A percentile compares a stretch with the other conserved stretches of the same genome.
These are phyloP conservation scores for Erythrophleum fordii DNA, from an alignment of 306 rosid species.

Conservation along the genomic window DNA sequence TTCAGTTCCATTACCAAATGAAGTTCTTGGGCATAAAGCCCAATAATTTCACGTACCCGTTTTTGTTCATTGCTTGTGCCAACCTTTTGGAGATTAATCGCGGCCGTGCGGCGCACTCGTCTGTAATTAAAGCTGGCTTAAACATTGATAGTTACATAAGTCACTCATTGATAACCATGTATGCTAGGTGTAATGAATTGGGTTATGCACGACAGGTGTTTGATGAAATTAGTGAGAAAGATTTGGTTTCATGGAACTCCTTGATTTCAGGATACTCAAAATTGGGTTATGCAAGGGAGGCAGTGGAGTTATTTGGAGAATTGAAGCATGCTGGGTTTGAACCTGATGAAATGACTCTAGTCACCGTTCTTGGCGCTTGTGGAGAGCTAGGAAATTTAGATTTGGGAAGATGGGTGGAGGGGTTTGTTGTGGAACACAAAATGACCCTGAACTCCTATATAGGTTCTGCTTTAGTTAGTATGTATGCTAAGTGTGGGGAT, in stretches of 20 bases:
- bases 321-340: conserved; percentile 67
- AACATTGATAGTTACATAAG: conserved; percentile 56
- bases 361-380: conserved; percentile 80
- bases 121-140: conserved; percentile 59
- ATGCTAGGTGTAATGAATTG: conserved; percentile 57
- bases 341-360: conserved; percentile 80
- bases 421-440: conserved; percentile 57
- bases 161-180: conserved; percentile 78
- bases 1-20: conserved; percentile 64
- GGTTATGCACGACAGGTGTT: conserved; percentile 72
- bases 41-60: conserved; percentile 76
- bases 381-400: conserved; percentile 78
- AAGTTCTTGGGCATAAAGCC: conserved; percentile 48
- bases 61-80: conserved; percentile 79
- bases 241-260: conserved; percentile 91
- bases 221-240: conserved; percentile 69
- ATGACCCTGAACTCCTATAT: conserved; percentile 61
- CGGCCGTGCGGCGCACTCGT: conserved; percentile 61
- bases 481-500: conserved; percentile 84
- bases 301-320: conserved; percentile 62
- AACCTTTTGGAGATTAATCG: conserved; percentile 46
- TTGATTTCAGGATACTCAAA: conserved; percentile 78
- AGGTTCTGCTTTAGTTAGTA: conserved; percentile 84
- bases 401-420: conserved; percentile 79
- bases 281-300: conserved; percentile 67